phyloP scores from a whole-genome alignment of 2,329 filamentous ascomycete genomes.

The Lasiodiplodia gonubiensis region DNA sequence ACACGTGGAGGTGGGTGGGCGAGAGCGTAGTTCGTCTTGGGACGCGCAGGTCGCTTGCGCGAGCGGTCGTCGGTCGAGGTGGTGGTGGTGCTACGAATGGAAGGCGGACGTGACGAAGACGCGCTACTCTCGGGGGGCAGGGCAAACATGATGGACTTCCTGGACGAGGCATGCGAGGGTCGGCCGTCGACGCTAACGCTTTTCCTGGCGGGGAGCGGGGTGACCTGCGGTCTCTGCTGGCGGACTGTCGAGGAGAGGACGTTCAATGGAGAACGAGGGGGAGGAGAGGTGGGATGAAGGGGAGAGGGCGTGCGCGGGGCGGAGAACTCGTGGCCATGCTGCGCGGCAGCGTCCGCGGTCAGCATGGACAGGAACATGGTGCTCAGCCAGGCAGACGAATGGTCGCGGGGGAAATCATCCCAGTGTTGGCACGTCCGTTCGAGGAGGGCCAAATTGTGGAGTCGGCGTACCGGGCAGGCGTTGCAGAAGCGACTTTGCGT shows the following conservation, averaged over 20 bases:
- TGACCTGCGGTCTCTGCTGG: constrained; percentile 33
- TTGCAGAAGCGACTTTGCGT: constrained; percentile 2
- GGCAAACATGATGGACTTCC: constrained; percentile 30
- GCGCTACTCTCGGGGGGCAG: constrained; percentile 28
- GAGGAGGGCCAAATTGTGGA: constrained; percentile 13
- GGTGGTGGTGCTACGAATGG: constrained; percentile 23
- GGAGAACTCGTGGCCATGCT: constrained; percentile 43
- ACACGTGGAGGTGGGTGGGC: constrained; percentile 69
- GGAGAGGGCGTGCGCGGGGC: constrained; percentile 33
- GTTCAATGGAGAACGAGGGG: constrained; percentile 43
- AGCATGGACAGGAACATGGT: constrained; percentile 47
- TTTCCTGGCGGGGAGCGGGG: constrained; percentile 29
- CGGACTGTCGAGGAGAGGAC: constrained; percentile 41
- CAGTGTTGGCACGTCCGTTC: background rate
- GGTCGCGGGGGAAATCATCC: constrained; percentile 15
- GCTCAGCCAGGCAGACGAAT: constrained; percentile 17
- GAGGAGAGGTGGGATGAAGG: constrained; percentile 36
- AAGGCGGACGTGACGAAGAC: constrained; percentile 30
- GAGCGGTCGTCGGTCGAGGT: constrained; percentile 41
- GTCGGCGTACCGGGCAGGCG: constrained; percentile 12
- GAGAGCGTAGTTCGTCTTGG: constrained; percentile 68
- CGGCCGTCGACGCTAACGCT: constrained; percentile 15
- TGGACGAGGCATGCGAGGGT: constrained; percentile 29
- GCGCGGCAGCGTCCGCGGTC: constrained; percentile 42
- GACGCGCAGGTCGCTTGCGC: constrained; percentile 55